Evolutionary conservation across 441 rosid genomes (phyloP).

Genomic region (Gossypium trilobum): DNA sequence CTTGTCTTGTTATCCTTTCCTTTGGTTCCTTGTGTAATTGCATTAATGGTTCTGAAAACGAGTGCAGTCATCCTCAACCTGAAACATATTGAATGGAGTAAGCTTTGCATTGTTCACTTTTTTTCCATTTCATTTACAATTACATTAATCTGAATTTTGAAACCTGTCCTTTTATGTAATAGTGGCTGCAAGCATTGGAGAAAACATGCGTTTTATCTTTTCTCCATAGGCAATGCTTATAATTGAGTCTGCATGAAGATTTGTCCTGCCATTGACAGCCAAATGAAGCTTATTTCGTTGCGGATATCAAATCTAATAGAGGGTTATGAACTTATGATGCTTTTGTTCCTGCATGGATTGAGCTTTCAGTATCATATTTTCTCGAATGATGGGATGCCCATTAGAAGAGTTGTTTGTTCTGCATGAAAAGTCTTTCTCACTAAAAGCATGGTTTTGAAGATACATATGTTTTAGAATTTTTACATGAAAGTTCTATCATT

Average conservation of each 20-base stretch:
- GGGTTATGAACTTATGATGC: background rate
- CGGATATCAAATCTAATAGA: background rate
- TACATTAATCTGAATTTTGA: background rate
- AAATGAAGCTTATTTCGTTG: background rate
- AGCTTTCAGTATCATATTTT: background rate
- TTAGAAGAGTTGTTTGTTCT: background rate
- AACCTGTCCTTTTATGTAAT: background rate
- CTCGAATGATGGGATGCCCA: background rate
- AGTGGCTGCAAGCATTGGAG: background rate
- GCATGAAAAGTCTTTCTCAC: background rate
- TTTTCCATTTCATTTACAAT: background rate
- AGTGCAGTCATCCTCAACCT: background rate
- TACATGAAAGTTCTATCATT: background rate
- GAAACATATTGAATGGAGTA: background rate
- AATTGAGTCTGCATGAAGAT: background rate
- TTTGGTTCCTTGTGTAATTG: background rate
- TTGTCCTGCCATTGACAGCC: background rate
- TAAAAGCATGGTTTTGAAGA: background rate
- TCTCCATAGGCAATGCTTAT: background rate
- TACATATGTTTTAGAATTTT: background rate
- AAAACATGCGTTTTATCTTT: background rate
- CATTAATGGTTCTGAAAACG: background rate
- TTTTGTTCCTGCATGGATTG: background rate
- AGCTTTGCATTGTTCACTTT: background rate
- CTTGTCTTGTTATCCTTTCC: background rate